Percentiles rank a stretch among this genome's conserved stretches.
Evolutionary conservation across 495 filamentous ascomycete species (phyloP).

Genomic region (Xylaria intraflava): DNA sequence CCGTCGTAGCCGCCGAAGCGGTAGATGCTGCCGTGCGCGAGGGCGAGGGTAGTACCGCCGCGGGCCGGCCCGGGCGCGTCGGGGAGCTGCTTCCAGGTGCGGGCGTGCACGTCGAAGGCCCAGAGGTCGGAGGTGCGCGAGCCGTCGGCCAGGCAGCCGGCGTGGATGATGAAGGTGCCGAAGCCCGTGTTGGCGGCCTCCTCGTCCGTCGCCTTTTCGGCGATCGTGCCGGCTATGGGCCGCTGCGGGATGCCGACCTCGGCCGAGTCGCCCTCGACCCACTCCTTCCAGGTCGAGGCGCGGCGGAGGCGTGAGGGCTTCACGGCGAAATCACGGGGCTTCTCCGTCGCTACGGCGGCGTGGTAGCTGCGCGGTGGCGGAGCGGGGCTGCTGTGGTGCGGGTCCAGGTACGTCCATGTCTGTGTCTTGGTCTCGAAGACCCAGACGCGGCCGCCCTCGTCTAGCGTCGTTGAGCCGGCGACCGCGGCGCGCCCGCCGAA

Average conservation of each 20-base stretch:
- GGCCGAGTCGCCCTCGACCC: constrained; percentile 36
- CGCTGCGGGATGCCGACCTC: constrained; percentile 39
- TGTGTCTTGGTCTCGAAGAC: constrained; percentile 53
- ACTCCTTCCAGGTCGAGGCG: constrained; percentile 33
- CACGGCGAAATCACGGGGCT: constrained; percentile 35
- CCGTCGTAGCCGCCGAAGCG: constrained; percentile 72
- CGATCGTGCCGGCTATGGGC: constrained; percentile 41
- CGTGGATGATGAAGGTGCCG: constrained; percentile 62
- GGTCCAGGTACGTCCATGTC: constrained; percentile 53
- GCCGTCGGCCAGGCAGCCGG: constrained; percentile 53
- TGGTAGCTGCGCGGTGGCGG: constrained; percentile 43
- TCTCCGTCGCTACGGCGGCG: constrained; percentile 41
- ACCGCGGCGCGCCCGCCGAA: constrained; percentile 52
- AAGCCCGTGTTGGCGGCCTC: constrained; percentile 45
- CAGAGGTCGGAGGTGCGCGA: constrained; percentile 57
- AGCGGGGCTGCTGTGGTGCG: constrained; percentile 30
- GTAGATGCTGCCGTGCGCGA: constrained; percentile 52
- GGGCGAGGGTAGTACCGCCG: constrained; percentile 57
- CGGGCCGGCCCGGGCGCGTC: constrained; percentile 54
- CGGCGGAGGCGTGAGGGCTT: constrained; percentile 18
- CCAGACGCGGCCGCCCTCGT: constrained; percentile 62
- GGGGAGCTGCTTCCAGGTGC: constrained; percentile 56
- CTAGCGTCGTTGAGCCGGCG: constrained; percentile 38
- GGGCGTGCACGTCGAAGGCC: constrained; percentile 56
- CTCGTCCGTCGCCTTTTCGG: constrained; percentile 38